Conservation (phyloP, 495 filamentous ascomycete species). For the Aspergillus ellipticus region DNA sequence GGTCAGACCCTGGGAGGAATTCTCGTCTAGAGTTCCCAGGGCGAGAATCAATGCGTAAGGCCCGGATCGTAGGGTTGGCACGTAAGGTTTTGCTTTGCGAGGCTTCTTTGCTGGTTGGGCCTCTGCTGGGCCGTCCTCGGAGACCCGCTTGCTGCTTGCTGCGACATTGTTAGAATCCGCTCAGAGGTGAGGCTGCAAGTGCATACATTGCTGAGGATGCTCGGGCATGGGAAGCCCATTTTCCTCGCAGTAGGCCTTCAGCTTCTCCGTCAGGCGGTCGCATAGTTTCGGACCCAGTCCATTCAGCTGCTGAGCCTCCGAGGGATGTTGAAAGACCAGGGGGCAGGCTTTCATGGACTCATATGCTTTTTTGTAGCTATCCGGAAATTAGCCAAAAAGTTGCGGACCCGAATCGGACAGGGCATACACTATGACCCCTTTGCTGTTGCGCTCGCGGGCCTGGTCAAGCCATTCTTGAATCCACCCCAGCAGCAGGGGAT, state of each 20-base stretch:
- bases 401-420: slow-evolving; percentile 11
- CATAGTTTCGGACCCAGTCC: slow-evolving; percentile 71
- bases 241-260: slow-evolving; percentile 62
- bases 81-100: slow-evolving; percentile 64
- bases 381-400: slow-evolving; percentile 10
- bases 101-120: slow-evolving; percentile 57
- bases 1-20: slow-evolving; percentile 54
- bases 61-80: slow-evolving; percentile 68
- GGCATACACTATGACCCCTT: slow-evolving; percentile 58
- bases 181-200: background rate
- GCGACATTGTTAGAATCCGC: slow-evolving; percentile 13
- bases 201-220: slow-evolving; percentile 39
- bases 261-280: slow-evolving; percentile 63
- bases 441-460: slow-evolving; percentile 66
- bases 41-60: slow-evolving; percentile 71
- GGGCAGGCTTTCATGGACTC: slow-evolving; percentile 79
- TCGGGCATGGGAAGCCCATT: slow-evolving; percentile 71
- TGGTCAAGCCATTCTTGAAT: slow-evolving; percentile 78
- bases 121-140: slow-evolving; percentile 34
- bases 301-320: slow-evolving; percentile 66
- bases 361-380: slow-evolving; percentile 73
- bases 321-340: slow-evolving; percentile 68
- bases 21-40: slow-evolving; percentile 57
- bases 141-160: slow-evolving; percentile 39
- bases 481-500: slow-evolving; percentile 71